These are phyloP conservation scores for Penicillium riverlandense DNA, from an alignment of 495 filamentous ascomycete species.

Conservation along the genomic window DNA sequence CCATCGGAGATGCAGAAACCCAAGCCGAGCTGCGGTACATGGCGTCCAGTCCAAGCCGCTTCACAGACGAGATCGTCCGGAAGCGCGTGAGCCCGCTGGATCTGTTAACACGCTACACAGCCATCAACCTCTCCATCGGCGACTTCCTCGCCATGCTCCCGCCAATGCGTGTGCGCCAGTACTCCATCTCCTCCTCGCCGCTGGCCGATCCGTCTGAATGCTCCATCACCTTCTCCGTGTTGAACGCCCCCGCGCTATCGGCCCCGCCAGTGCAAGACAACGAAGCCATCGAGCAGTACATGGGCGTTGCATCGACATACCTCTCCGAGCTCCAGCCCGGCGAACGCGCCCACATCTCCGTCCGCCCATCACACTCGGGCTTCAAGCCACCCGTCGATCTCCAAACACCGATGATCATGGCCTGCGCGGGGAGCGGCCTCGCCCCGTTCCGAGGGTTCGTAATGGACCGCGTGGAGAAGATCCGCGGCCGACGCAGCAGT, in stretches of 20 bases:
- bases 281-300: slow-evolving; percentile 27
- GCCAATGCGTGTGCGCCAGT: slow-evolving; percentile 69
- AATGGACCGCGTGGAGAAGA: slow-evolving; percentile 55
- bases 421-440: slow-evolving; percentile 50
- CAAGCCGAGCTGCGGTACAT: slow-evolving; percentile 24
- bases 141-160: slow-evolving; percentile 62
- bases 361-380: slow-evolving; percentile 46
- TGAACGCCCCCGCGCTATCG: slow-evolving; percentile 49
- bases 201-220: slow-evolving; percentile 48
- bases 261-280: slow-evolving; percentile 19
- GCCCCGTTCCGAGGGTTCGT: slow-evolving; percentile 67
- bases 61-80: slow-evolving; percentile 43
- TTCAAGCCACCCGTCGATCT: slow-evolving; percentile 62
- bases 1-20: slow-evolving; percentile 13
- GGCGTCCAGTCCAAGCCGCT: slow-evolving; percentile 30
- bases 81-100: slow-evolving; percentile 59
- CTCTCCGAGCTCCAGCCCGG: slow-evolving; percentile 49
- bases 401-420: slow-evolving; percentile 59
- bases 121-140: slow-evolving; percentile 49
- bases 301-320: slow-evolving; percentile 55
- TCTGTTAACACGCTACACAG: slow-evolving; percentile 52
- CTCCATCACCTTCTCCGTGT: slow-evolving; percentile 60
- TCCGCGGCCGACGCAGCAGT: slow-evolving; percentile 36
- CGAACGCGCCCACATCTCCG: slow-evolving; percentile 54
- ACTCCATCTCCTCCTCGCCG: slow-evolving; percentile 74